Base-by-base conservation (phyloP, 2,329 filamentous ascomycete genomes). In the Monilinia laxa region DNA sequence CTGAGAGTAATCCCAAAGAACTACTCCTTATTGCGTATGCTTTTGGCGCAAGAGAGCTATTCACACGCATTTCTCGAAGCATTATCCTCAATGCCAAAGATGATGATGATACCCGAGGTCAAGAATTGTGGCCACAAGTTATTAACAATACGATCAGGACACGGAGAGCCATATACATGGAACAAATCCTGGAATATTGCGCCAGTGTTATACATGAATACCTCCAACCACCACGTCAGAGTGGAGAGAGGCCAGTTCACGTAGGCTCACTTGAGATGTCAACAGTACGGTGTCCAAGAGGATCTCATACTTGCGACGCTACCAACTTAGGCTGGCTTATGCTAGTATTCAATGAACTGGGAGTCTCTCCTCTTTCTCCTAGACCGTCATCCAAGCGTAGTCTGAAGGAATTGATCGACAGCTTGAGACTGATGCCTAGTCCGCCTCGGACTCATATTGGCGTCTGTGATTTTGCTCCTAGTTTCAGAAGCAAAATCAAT, bases 291-390 rank as follows among this genome's bases (percentile, higher is more conserved):
- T 85, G 83, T 66, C 81, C 82, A 20, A 82, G 78, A 66, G 81
- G 81, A 0, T 82, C 79, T 64, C 82, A 81, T 64, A 75, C 77
- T 71, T 85, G 83, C 65, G 84, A 85, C 68, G 82, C 83, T 0
- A 79, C 79, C 0, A 84, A 83, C 64, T 76, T 85, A 0, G 83
- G 83, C 3, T 85, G 82, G 82, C 71, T 84, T 45, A 82, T 85
- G 80, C 76, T 84, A n/a, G 75, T 80, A 0, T 82, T 81, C 64
- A 80, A 81, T 62, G 81, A 84, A 69, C 75, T 84, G 63, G 53
- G 74, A 84, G 0, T 71, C 84, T 2, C 75, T 78, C 3, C 78
- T 76, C 6, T 75, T 83, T 5, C 69, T 68, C 31, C 74, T 76
- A 0, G 59, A 73, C 25, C 68, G 51, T 71, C 74, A 40, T 73